Conservation (phyloP, 2,329 filamentous ascomycete species). For the Chaetothyriales sp. region DNA sequence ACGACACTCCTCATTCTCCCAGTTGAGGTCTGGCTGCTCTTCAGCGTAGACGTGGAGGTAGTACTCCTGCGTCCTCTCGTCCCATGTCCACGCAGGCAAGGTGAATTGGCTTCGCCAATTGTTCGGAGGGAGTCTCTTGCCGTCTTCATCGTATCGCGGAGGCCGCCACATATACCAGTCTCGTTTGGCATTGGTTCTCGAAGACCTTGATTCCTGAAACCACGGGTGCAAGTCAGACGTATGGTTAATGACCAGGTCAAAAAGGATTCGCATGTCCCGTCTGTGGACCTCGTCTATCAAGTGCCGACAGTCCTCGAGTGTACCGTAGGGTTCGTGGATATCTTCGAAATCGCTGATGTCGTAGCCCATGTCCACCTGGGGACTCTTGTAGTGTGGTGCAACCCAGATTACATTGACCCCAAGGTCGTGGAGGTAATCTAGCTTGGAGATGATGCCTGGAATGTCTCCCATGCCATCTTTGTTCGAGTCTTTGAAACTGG, state of each 20-base stretch:
- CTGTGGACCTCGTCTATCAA: conserved; percentile 44
- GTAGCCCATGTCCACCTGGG: conserved; percentile 57
- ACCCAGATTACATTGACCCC: conserved; percentile 55
- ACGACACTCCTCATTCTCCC: conserved; percentile 52
- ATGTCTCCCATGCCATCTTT: conserved; percentile 49
- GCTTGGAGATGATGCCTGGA: conserved; percentile 47
- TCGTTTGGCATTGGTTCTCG: conserved; percentile 44
- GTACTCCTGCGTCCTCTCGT: conserved; percentile 54
- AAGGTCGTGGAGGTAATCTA: conserved; percentile 48
- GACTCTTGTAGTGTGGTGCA: conserved; percentile 52
- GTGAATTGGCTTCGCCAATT: conserved; percentile 56
- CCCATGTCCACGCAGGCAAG: conserved; percentile 41
- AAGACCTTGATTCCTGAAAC: conserved; percentile 50
- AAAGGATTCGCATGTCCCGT: conserved; percentile 52
- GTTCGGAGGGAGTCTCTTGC: conserved; percentile 51
- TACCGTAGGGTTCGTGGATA: conserved; percentile 49
- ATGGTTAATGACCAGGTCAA: conserved; percentile 63
- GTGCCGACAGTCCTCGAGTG: conserved; percentile 45
- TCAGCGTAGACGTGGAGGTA: conserved; percentile 59
- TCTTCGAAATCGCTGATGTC: conserved; percentile 53
- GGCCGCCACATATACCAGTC: conserved; percentile 49
- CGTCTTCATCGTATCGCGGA: conserved; percentile 36
- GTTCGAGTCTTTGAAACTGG: conserved; percentile 46
- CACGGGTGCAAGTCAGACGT: conserved; percentile 55
- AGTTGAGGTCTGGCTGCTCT: conserved; percentile 65